These are phyloP conservation scores for Penicillium hordei DNA, from an alignment of 2,329 filamentous ascomycete genomes.

Conservation along the genomic window DNA sequence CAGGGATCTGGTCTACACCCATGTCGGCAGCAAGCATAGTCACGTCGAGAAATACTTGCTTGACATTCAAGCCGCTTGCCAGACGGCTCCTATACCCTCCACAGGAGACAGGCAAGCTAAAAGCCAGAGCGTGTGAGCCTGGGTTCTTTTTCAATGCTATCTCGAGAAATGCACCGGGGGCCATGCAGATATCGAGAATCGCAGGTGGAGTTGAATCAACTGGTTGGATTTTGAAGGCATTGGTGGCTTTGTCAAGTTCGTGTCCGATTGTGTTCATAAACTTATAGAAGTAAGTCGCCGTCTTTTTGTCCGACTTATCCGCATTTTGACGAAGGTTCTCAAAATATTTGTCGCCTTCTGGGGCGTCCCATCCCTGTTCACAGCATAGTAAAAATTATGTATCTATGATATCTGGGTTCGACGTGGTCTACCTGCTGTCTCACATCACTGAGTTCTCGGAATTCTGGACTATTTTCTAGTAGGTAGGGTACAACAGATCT, in stretches of 20 bases:
- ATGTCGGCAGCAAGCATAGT: slow-evolving; percentile 54
- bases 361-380: not conserved
- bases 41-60: slow-evolving; percentile 44
- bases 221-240: slow-evolving; percentile 12
- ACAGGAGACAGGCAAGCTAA: not conserved
- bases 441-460: not conserved
- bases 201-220: not conserved
- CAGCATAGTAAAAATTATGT: not conserved
- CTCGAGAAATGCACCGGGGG: slow-evolving; percentile 54
- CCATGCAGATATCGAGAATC: slow-evolving; percentile 58
- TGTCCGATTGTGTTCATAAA: not conserved
- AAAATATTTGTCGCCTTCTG: not conserved
- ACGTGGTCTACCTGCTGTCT: not conserved
- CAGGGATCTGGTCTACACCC: slow-evolving; percentile 29
- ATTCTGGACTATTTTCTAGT: not conserved
- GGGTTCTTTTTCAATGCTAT: slow-evolving; percentile 41
- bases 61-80: slow-evolving; percentile 2
- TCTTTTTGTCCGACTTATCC: not conserved
- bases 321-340: not conserved
- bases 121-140: slow-evolving; percentile 24
- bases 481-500: not conserved
- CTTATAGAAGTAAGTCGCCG: not conserved
- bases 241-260: not conserved
- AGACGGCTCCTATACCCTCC: not conserved
- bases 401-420: not conserved